phyloP scores from a whole-genome alignment of 2,329 filamentous ascomycete genomes.

The Aureobasidium zeae region DNA sequence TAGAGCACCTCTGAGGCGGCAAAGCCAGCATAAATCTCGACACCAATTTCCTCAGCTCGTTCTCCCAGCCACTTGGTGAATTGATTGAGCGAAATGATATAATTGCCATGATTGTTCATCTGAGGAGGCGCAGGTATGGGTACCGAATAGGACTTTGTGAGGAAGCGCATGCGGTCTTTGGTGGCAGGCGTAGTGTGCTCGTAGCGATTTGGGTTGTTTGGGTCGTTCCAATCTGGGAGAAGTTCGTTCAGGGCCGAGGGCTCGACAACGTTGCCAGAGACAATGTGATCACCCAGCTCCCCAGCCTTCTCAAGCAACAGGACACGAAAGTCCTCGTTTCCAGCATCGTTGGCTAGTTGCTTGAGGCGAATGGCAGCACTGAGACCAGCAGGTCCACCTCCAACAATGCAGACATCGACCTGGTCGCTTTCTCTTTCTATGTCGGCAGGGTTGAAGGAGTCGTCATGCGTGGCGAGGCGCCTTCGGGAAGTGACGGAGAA shows the following conservation, averaged over 20 bases:
- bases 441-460: constrained; percentile 36
- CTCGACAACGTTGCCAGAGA: constrained; percentile 92
- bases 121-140: constrained; percentile 84
- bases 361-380: constrained; percentile 90
- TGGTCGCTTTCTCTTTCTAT: constrained; percentile 84
- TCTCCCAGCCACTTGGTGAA: constrained; percentile 94
- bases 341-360: constrained; percentile 86
- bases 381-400: constrained; percentile 88
- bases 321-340: constrained; percentile 92
- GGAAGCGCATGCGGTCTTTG: constrained; percentile 82
- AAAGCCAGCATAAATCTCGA: constrained; percentile 94
- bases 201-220: constrained; percentile 81
- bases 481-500: constrained; percentile 24
- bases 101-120: constrained; percentile 98
- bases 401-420: constrained; percentile 95
- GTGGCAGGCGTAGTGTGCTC: constrained; percentile 76
- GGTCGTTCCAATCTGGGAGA: constrained; percentile 84
- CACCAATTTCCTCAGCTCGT: constrained; percentile 88
- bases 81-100: constrained; percentile 91
- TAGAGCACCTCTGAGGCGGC: constrained; percentile 91
- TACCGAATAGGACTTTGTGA: constrained; percentile 70
- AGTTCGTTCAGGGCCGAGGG: constrained; percentile 81
- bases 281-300: constrained; percentile 86
- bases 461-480: constrained; percentile 30
- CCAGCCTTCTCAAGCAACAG: constrained; percentile 90